Percentiles rank a stretch among this genome's conserved stretches.
Evolutionary conservation across 768 basidiomycete genomes (phyloP).

Genomic region (Heimioporus sp.): DNA sequence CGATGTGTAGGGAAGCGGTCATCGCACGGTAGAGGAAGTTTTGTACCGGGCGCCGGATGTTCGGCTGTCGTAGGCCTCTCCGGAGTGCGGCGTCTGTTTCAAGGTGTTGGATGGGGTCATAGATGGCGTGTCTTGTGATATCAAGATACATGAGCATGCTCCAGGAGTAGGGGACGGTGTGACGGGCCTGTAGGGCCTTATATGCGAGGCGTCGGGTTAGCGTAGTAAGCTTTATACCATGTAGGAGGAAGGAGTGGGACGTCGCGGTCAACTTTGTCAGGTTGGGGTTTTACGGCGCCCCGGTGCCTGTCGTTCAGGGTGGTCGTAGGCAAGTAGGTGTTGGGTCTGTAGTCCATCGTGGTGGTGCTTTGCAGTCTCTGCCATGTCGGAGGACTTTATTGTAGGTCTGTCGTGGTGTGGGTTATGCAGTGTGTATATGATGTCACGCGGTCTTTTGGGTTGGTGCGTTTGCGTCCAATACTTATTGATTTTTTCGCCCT

Average conservation of each 20-base stretch:
- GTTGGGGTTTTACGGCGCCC: constrained; percentile 4
- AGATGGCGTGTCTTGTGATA: not conserved
- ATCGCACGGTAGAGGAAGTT: constrained; percentile 17
- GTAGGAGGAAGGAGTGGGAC: constrained; percentile 1
- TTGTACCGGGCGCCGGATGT: not conserved
- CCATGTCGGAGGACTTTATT: too few relatives aligned
- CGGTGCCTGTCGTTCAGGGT: not conserved
- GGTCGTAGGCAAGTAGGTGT: too few relatives aligned
- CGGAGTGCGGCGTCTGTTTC: constrained; percentile 13
- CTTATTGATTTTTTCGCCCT: too few relatives aligned
- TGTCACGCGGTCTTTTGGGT: too few relatives aligned
- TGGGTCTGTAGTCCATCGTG: too few relatives aligned
- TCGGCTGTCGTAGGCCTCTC: constrained; percentile 2
- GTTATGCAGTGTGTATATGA: too few relatives aligned
- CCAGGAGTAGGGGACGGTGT: not conserved
- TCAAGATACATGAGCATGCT: constrained; percentile 4
- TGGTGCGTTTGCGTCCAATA: too few relatives aligned
- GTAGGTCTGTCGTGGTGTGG: too few relatives aligned
- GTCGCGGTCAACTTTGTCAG: not conserved
- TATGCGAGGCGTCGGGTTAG: constrained; percentile 20
- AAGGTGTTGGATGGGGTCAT: not conserved
- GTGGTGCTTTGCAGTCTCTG: too few relatives aligned
- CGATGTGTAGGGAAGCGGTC: constrained; percentile 23
- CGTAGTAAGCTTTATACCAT: constrained; percentile 10
- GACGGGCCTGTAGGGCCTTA: not conserved